Evolutionary conservation across 192 early-diverging fungal species (phyloP).

Genomic region (Ambispora gerdemannii): DNA sequence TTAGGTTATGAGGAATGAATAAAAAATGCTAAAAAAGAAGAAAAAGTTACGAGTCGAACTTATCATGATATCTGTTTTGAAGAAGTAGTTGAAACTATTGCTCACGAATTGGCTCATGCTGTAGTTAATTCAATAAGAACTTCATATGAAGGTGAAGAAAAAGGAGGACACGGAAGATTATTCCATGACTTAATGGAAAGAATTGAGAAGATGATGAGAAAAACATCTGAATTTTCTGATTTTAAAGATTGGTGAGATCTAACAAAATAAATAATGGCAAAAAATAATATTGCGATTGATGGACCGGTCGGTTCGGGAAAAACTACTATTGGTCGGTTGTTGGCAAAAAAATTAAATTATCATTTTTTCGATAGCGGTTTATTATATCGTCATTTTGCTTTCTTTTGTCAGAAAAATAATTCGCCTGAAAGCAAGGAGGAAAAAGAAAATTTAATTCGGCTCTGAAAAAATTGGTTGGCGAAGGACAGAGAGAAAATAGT

Average conservation of each 20-base stretch:
- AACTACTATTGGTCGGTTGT: constrained; percentile 68
- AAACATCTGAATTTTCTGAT: background rate
- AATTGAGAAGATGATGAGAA: background rate
- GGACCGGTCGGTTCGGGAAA: constrained; percentile 75
- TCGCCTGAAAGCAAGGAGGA: background rate
- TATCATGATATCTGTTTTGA: constrained; percentile 3
- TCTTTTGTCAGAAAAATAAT: background rate
- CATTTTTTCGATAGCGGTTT: constrained; percentile 18
- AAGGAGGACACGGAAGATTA: constrained; percentile 4
- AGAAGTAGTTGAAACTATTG: background rate
- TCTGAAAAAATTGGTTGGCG: background rate
- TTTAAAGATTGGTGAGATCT: background rate
- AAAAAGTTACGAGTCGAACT: background rate
- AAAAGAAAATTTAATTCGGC: background rate
- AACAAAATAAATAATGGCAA: constrained; percentile 18
- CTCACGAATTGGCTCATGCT: constrained; percentile 1
- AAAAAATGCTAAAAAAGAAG: background rate
- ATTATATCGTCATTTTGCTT: constrained; percentile 17
- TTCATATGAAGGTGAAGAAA: constrained; percentile 11
- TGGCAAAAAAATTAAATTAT: constrained; percentile 34
- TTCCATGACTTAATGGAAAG: background rate
- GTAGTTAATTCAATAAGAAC: background rate
- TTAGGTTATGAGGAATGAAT: constrained; percentile 9
- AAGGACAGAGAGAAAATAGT: background rate
- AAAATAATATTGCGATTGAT: constrained; percentile 59